Conservation (phyloP, 495 filamentous ascomycete species). For the Aspergillus sclerotiicarbonarius region DNA sequence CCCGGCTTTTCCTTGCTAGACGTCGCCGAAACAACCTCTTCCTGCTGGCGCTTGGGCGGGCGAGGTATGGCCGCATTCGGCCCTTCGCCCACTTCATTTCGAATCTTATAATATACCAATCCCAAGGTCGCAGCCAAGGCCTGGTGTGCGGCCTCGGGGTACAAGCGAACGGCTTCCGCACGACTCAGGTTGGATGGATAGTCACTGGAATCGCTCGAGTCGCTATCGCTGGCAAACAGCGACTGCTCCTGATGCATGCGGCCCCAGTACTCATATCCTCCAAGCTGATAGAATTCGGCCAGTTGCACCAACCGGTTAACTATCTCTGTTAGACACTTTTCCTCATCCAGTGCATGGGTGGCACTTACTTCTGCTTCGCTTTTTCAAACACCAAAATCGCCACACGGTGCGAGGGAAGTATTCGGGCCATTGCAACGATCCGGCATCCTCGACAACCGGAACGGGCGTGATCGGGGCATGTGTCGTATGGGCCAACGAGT, state of each 20-base stretch:
- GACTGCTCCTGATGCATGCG: slow-evolving; percentile 31
- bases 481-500: slow-evolving; percentile 38
- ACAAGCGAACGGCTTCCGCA: slow-evolving; percentile 33
- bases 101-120: slow-evolving; percentile 43
- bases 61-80: slow-evolving; percentile 25
- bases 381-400: slow-evolving; percentile 46
- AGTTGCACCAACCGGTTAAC: slow-evolving; percentile 41
- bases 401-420: slow-evolving; percentile 43
- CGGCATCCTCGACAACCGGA: slow-evolving; percentile 35
- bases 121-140: slow-evolving; percentile 42
- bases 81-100: slow-evolving; percentile 40
- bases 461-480: slow-evolving; percentile 41
- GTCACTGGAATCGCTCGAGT: slow-evolving; percentile 41
- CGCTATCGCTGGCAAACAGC: slow-evolving; percentile 33
- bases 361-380: slow-evolving; percentile 41
- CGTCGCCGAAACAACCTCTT: slow-evolving; percentile 31
- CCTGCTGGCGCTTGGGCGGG: slow-evolving; percentile 38
- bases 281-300: slow-evolving; percentile 43
- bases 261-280: slow-evolving; percentile 40
- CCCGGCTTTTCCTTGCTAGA: slow-evolving; percentile 38
- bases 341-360: slow-evolving; percentile 3
- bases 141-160: slow-evolving; percentile 42
- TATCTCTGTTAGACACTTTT: slow-evolving; percentile 20
- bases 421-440: slow-evolving; percentile 35
- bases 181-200: slow-evolving; percentile 29